These are phyloP conservation scores for Licmophora abbreviata DNA, from an alignment of 108 stramenopile species.

Conservation along the genomic window DNA sequence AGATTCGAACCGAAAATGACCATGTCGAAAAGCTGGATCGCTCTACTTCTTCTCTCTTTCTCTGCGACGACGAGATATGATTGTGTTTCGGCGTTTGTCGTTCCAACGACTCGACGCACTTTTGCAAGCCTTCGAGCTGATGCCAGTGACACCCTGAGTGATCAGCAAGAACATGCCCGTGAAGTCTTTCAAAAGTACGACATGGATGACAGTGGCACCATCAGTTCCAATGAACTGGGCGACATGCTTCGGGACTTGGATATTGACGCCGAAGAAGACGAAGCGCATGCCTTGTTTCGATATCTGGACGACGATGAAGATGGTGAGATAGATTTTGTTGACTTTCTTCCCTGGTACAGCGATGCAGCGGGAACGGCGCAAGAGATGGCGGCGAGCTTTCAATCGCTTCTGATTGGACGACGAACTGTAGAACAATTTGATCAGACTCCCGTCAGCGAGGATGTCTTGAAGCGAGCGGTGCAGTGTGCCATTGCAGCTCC, in stretches of 20 bases:
- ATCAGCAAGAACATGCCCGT: conserved; percentile 11
- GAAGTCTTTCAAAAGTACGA: conserved; percentile 14
- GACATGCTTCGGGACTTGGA: conserved; percentile 39
- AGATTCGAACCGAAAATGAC: too few species aligned
- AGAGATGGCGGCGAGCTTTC: conserved; percentile 32
- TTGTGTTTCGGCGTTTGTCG: too few species aligned
- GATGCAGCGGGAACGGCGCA: conserved; percentile 47
- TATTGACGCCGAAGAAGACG: conserved; percentile 44
- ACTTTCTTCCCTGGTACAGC: conserved; percentile 65
- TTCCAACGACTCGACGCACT: too few species aligned
- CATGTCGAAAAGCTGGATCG: too few species aligned
- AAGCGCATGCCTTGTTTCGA: conserved; percentile 39
- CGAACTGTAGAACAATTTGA: conserved; percentile 59
- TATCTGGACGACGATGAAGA: conserved; percentile 46
- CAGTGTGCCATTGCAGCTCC: conserved; percentile 67
- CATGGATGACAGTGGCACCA: not conserved
- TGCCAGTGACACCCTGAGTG: too few species aligned
- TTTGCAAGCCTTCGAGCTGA: too few species aligned
- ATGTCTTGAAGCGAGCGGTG: conserved; percentile 45
- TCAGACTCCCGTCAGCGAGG: conserved; percentile 49
- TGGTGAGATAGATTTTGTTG: conserved; percentile 39
- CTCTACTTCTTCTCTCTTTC: too few species aligned
- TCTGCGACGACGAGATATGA: too few species aligned
- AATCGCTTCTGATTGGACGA: conserved; percentile 37
- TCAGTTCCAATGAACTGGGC: conserved; percentile 1